Percentiles rank a stretch among this genome's conserved stretches.
Conservation (phyloP, 2,329 filamentous ascomycete genomes). For the Paecilomyces niveus region DNA sequence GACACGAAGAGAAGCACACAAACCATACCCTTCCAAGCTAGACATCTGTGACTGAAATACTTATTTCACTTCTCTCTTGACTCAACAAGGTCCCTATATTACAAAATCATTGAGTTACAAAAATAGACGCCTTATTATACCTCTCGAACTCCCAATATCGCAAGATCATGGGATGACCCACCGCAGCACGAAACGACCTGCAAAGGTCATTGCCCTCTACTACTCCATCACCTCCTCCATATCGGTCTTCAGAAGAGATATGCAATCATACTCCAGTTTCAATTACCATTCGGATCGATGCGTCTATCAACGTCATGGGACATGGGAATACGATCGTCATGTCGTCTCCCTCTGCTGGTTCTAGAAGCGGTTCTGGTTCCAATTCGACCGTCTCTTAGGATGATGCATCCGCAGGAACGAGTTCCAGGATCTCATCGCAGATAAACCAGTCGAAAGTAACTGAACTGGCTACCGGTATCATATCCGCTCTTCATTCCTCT, state of each 20-base stretch:
- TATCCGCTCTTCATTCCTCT: conserved; percentile 14
- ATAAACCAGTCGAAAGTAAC: conserved; percentile 17
- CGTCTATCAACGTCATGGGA: conserved; percentile 26
- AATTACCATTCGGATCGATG: conserved; percentile 28
- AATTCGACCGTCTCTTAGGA: background rate
- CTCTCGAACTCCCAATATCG: too few relatives aligned
- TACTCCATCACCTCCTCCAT: too few relatives aligned
- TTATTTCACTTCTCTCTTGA: too few relatives aligned
- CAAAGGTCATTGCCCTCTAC: too few relatives aligned
- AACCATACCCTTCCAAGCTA: too few relatives aligned
- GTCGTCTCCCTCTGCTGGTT: conserved; percentile 7
- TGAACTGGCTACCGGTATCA: conserved; percentile 16
- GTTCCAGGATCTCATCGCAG: conserved; percentile 11
- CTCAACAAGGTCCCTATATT: too few relatives aligned
- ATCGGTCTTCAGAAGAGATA: background rate
- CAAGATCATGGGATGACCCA: too few relatives aligned
- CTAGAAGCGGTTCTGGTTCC: background rate
- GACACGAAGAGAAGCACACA: too few relatives aligned
- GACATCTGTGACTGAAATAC: too few relatives aligned
- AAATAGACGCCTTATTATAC: too few relatives aligned
- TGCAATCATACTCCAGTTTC: conserved; percentile 3
- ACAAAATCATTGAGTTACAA: too few relatives aligned
- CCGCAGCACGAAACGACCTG: too few relatives aligned
- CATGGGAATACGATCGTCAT: conserved; percentile 26
- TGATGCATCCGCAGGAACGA: background rate